A percentile compares a stretch with the other conserved stretches of the same genome.
Evolutionary conservation across 1,139 yeast species (phyloP).

Genomic region (Pichia sp.): DNA sequence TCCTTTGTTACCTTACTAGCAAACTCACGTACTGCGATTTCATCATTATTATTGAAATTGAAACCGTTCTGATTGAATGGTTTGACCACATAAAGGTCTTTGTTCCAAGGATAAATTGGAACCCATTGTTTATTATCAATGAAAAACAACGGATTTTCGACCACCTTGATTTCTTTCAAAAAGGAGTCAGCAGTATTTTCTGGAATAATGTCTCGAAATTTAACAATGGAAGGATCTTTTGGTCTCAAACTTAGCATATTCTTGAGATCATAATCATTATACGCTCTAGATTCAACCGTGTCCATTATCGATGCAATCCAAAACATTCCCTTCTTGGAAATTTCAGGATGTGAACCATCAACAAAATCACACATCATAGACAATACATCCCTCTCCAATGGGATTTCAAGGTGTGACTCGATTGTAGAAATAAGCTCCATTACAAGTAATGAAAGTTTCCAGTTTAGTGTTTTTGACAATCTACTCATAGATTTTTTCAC

Average conservation of each 20-base stretch:
- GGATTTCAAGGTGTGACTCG: conserved; percentile 50
- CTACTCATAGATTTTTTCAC: conserved; percentile 38
- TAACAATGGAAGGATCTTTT: conserved; percentile 15
- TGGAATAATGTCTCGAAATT: conserved; percentile 25
- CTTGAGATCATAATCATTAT: conserved; percentile 44
- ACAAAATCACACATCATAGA: conserved; percentile 46
- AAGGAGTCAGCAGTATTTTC: conserved; percentile 35
- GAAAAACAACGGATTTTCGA: conserved; percentile 42
- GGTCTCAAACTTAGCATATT: conserved; percentile 40
- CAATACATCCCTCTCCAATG: conserved; percentile 38
- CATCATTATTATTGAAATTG: conserved; percentile 35
- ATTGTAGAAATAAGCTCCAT: conserved; percentile 48
- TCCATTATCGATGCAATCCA: conserved; percentile 54
- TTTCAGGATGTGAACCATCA: conserved; percentile 64
- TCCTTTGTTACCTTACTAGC: conserved; percentile 42
- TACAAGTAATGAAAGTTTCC: conserved; percentile 61
- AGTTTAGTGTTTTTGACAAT: conserved; percentile 39
- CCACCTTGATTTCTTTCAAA: conserved; percentile 46
- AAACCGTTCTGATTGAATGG: conserved; percentile 28
- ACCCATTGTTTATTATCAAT: conserved; percentile 49
- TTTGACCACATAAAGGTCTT: conserved; percentile 42
- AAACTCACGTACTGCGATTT: conserved; percentile 36
- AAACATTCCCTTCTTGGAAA: conserved; percentile 56
- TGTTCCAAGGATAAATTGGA: conserved; percentile 83
- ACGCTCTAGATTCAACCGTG: conserved; percentile 46